Base-by-base conservation (phyloP, 2,329 filamentous ascomycete species). In the Chaetomium olivaceum region DNA sequence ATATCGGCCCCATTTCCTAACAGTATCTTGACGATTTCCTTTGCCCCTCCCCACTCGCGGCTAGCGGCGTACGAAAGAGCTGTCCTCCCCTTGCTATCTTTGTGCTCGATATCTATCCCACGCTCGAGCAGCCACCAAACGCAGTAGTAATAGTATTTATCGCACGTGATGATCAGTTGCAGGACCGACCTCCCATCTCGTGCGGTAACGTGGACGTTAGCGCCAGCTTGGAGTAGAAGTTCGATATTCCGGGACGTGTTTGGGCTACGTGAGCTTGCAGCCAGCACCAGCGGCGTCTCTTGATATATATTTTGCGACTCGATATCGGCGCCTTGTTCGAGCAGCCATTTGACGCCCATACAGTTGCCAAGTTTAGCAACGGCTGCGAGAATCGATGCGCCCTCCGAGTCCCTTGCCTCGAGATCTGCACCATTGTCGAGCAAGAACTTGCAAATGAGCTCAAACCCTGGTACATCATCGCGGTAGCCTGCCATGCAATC, bases 111-210 rank as follows among this genome's bases (percentile, higher is more conserved):
- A 23, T 48, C n/a, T 4, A 11, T 9, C 5, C 46, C 46, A 12
- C 21, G 46, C 5, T 23, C 7, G 46, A 48, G 46, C n/a, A 48
- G n/a, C 8, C 7, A 1, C n/a, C 11, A 2, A 23, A 23, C 46
- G n/a, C 4, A 2, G n/a, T 6, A 6, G 2, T 1, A 1, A 1
- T 1, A 1, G 1, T 4, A 1, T 23, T 2, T 5, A 48, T 2
- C 1, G 8, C 8, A 6, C 1, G 1, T 2, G n/a, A 48, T 48
- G 7, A 12, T 19, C 7, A 48, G 21, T 12, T 23, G 46, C 46
- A 48, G n/a, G n/a, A 19, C 46, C 8, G 46, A 48, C n/a, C 6
- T 23, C n/a, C 46, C 46, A 48, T 48, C 7, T 48, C n/a, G 46
- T 11, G n/a, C 46, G 46, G 46, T 48, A 9, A 23, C 46, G 21